Evolutionary conservation across 2,329 filamentous ascomycete species (phyloP).

Genomic region (Fusarium decemcellulare): DNA sequence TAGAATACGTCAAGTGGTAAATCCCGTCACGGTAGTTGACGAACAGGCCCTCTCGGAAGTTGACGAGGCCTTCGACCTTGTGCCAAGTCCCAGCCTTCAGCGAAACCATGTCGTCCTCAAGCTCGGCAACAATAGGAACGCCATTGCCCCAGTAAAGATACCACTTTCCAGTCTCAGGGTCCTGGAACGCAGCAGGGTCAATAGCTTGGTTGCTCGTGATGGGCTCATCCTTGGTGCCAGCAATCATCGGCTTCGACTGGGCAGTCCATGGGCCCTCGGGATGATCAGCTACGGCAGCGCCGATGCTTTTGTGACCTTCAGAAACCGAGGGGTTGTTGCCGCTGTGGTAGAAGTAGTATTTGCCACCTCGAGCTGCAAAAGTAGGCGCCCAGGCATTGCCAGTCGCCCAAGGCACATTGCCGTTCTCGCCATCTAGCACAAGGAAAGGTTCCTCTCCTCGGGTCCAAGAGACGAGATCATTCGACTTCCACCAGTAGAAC

Average conservation of each 20-base stretch:
- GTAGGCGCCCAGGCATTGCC: conserved; percentile 79
- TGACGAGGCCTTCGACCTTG: conserved; percentile 53
- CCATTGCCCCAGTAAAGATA: conserved; percentile 75
- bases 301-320: conserved; percentile 69
- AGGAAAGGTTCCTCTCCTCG: conserved; percentile 58
- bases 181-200: conserved; percentile 73
- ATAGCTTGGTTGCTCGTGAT: conserved; percentile 62
- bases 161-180: conserved; percentile 68
- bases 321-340: conserved; percentile 64
- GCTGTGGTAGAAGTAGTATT: conserved; percentile 76
- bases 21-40: conserved; percentile 60
- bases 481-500: conserved; percentile 64
- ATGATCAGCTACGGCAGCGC: conserved; percentile 69
- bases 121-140: conserved; percentile 56
- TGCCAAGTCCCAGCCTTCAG: conserved; percentile 54
- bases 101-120: conserved; percentile 62
- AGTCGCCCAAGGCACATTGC: conserved; percentile 74
- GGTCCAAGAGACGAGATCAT: conserved; percentile 59
- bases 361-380: conserved; percentile 70
- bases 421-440: conserved; percentile 59
- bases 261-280: conserved; percentile 74
- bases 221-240: conserved; percentile 59
- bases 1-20: conserved; percentile 64
- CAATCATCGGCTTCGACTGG: conserved; percentile 66
- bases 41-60: conserved; percentile 59